Percentiles rank a stretch among this genome's conserved stretches.
Evolutionary conservation across 73 alveolate species (phyloP).

Genomic region (Tetrahymena borealis): DNA sequence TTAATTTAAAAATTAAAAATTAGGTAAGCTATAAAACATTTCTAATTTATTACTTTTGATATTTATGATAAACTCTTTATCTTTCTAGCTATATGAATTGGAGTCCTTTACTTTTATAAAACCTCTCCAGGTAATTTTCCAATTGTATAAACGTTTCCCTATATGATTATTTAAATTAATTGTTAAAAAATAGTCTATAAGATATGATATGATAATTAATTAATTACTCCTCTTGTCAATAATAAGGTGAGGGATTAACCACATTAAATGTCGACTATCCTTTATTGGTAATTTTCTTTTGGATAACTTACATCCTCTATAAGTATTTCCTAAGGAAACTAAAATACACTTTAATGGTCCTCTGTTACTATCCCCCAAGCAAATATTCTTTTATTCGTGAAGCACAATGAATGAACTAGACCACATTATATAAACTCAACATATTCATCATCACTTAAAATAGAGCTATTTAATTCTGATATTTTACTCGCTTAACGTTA

Average conservation of each 20-base stretch:
- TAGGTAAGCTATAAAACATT: too few relatives aligned
- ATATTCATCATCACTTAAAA: background rate
- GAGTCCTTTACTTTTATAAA: conserved; percentile 77
- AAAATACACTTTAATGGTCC: background rate
- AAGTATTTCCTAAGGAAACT: background rate
- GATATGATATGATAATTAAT: too few relatives aligned
- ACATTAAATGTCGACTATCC: conserved; percentile 19
- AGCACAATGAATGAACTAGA: conserved; percentile 30
- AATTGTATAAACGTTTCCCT: conserved; percentile 67
- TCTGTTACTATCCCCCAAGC: conserved; percentile 17
- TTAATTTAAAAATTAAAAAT: background rate
- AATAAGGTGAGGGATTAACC: conserved; percentile 24
- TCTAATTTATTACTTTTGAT: conserved; percentile 23
- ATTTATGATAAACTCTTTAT: conserved; percentile 23
- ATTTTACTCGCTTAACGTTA: background rate
- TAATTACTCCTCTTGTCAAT: conserved; percentile 23
- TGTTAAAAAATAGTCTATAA: background rate
- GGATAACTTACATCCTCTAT: background rate
- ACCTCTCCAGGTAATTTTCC: conserved; percentile 83
- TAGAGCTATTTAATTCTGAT: background rate
- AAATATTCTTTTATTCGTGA: conserved; percentile 4
- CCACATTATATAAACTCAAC: conserved; percentile 29
- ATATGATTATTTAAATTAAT: background rate
- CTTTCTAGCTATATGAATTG: conserved; percentile 15
- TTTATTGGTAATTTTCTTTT: background rate